Base-by-base conservation (phyloP, 768 basidiomycete species). In the Postia placenta region DNA sequence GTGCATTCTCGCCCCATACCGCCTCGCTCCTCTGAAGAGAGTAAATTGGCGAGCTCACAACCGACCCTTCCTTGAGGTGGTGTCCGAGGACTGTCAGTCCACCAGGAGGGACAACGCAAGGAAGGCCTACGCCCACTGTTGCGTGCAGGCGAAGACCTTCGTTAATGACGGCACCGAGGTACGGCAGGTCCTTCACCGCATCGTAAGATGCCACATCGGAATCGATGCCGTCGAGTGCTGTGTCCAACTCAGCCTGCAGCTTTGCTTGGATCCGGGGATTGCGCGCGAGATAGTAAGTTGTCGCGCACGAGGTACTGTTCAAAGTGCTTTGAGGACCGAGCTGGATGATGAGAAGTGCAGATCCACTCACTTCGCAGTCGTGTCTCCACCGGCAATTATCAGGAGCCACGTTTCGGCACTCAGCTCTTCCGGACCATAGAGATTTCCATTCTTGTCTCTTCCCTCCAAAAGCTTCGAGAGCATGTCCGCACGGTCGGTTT, bases 141-240 rank as follows among this genome's bases (percentile, higher is more conserved):
- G 62, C 60, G 49, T 64, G 58, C 11, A 66, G 48, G 12, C 66
- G 56, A 9, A 64, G 56, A 2, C 56, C 64, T 38, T 67, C 64
- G 40, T 62, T 57, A 49, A 67, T 64, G 27, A 58, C 59, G 22
- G 64, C 64, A 45, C 64, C 56, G 24, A 67, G 61, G 54, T 53
- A 53, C 6, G 47, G 52, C 5, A 53, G 33, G 25, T 53, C 28
- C 47, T 53, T 49, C 5, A 53, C 36, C 5, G 33, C 35, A 9
- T 49, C 48, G 27, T 49, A 45, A 9, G 35, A 38, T 2, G 22
- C 43, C 14, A 39, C 37, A 11, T 42, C 30, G n/a, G 3, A 7
- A 19, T 20, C 44, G 22, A 36, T n/a, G 19, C 12, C 9, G 5
- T 22, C 43, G 19, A 54, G 52, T 27, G 48, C 48, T 14, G 9